These are phyloP conservation scores for Auricularia sp. DNA, from an alignment of 768 basidiomycete genomes.

Conservation along the genomic window DNA sequence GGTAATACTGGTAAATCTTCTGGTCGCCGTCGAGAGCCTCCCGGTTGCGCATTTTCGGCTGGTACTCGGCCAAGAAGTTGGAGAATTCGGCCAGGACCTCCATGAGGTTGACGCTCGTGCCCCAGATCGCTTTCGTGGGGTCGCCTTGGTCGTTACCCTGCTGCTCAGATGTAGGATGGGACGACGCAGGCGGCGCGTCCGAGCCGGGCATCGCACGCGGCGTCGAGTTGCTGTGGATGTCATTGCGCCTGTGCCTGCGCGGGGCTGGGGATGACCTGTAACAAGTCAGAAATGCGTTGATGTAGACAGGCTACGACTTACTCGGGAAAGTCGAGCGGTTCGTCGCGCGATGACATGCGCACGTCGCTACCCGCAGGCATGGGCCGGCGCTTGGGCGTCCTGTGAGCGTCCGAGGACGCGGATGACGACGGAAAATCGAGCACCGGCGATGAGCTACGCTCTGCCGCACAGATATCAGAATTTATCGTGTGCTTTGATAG, in stretches of 20 bases:
- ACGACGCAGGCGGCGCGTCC: slow-evolving; percentile 46
- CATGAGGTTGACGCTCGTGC: slow-evolving; percentile 86
- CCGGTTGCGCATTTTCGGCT: slow-evolving; percentile 73
- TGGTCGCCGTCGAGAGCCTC: slow-evolving; percentile 64
- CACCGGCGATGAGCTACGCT: slow-evolving; percentile 48
- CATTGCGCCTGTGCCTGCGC: slow-evolving; percentile 28
- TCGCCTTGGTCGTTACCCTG: slow-evolving; percentile 56
- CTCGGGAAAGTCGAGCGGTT: slow-evolving; percentile 65
- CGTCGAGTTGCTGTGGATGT: slow-evolving; percentile 50
- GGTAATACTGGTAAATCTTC: slow-evolving; percentile 66
- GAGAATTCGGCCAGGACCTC: slow-evolving; percentile 88
- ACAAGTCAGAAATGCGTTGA: not conserved
- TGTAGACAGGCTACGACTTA: slow-evolving; percentile 22
- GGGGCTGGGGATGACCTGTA: slow-evolving; percentile 26
- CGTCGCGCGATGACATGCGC: slow-evolving; percentile 35
- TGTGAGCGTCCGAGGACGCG: slow-evolving; percentile 31
- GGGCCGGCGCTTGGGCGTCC: slow-evolving; percentile 29
- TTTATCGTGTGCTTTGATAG: not conserved
- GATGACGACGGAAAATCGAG: slow-evolving; percentile 57
- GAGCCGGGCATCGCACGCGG: slow-evolving; percentile 30
- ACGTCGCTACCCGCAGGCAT: slow-evolving; percentile 9
- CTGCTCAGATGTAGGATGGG: slow-evolving; percentile 52
- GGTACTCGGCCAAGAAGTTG: slow-evolving; percentile 86
- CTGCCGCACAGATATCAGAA: slow-evolving; percentile 17
- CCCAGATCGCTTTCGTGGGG: slow-evolving; percentile 72